phyloP scores from a whole-genome alignment of 306 rosid species.

The Gillenia trifoliata region DNA sequence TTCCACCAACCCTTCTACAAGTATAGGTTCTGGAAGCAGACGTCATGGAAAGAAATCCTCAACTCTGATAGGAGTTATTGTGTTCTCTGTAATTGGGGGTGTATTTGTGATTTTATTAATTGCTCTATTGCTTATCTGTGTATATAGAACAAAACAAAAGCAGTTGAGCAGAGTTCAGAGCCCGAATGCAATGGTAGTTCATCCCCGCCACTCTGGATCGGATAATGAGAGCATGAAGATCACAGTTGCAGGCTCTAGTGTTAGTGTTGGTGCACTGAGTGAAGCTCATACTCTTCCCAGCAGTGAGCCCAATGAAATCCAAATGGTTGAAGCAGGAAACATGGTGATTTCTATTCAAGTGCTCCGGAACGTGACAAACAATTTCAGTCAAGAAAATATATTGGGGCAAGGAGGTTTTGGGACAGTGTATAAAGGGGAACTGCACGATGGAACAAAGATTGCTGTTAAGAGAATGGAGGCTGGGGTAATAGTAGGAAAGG shows the following conservation, averaged over 20 bases:
- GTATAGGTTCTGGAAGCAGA: slow-evolving; percentile 17
- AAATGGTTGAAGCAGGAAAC: slow-evolving; percentile 88
- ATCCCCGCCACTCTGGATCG: slow-evolving; percentile 81
- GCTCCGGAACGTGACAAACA: slow-evolving; percentile 60
- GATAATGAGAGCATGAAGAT: slow-evolving; percentile 86
- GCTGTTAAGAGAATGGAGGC: slow-evolving; percentile 90
- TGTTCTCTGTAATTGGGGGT: slow-evolving; percentile 57
- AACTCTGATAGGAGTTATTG: slow-evolving; percentile 43
- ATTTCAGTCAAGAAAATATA: slow-evolving; percentile 68
- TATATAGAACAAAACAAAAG: slow-evolving; percentile 62
- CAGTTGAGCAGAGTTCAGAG: slow-evolving; percentile 76
- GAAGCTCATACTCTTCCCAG: slow-evolving; percentile 49
- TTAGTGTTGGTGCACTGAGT: slow-evolving; percentile 66
- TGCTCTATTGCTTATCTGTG: slow-evolving; percentile 56
- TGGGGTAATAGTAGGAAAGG: slow-evolving; percentile 76
- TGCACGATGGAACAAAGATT: slow-evolving; percentile 81
- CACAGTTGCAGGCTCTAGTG: slow-evolving; percentile 87
- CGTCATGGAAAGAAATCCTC: slow-evolving; percentile 42
- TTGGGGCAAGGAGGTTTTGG: slow-evolving; percentile 87
- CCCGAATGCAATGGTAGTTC: slow-evolving; percentile 69
- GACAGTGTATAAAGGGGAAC: slow-evolving; percentile 78
- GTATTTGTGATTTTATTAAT: slow-evolving; percentile 45
- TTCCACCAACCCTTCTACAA: slow-evolving; percentile 13
- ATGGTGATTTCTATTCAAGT: slow-evolving; percentile 95
- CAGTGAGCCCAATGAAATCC: slow-evolving; percentile 67